Evolutionary conservation across 2,329 filamentous ascomycete species (phyloP).

Genomic region (Colletotrichum caudatum): DNA sequence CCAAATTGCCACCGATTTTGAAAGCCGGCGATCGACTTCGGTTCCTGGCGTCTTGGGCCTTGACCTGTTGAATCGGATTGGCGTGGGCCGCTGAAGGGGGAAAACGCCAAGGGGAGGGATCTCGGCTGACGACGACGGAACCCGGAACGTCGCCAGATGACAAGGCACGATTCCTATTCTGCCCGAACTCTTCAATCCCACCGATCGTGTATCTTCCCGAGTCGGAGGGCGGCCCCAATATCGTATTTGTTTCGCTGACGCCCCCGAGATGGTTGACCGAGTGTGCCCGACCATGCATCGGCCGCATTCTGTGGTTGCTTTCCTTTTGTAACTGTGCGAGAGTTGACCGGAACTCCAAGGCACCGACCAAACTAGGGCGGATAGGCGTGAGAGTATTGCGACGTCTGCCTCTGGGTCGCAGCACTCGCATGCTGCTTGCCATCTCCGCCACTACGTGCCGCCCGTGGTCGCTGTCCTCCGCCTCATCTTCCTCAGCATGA

Average conservation of each 20-base stretch:
- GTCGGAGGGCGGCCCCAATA: conserved; percentile 30
- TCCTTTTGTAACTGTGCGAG: conserved; percentile 88
- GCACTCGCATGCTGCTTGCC: conserved; percentile 91
- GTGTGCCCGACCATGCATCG: conserved; percentile 73
- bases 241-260: conserved; percentile 36
- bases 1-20: conserved; percentile 56
- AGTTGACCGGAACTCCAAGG: conserved; percentile 91
- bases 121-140: conserved; percentile 29
- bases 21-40: conserved; percentile 50
- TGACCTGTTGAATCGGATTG: conserved; percentile 29
- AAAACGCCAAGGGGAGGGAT: conserved; percentile 35
- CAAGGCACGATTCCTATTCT: conserved; percentile 56
- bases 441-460: conserved; percentile 83
- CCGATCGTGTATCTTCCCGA: conserved; percentile 38
- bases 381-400: conserved; percentile 87
- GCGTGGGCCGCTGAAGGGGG: conserved; percentile 23
- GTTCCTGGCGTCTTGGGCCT: conserved; percentile 42
- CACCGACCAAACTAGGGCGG: conserved; percentile 91
- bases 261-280: conserved; percentile 48
- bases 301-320: conserved; percentile 78
- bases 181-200: conserved; percentile 35
- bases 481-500: conserved; percentile 54
- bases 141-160: conserved; percentile 60
- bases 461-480: conserved; percentile 67
- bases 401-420: conserved; percentile 72